Percentiles rank a stretch among this genome's conserved stretches.
phyloP scores from a whole-genome alignment of 805 yeast genomes.

The Metschnikowia reukaufii region DNA sequence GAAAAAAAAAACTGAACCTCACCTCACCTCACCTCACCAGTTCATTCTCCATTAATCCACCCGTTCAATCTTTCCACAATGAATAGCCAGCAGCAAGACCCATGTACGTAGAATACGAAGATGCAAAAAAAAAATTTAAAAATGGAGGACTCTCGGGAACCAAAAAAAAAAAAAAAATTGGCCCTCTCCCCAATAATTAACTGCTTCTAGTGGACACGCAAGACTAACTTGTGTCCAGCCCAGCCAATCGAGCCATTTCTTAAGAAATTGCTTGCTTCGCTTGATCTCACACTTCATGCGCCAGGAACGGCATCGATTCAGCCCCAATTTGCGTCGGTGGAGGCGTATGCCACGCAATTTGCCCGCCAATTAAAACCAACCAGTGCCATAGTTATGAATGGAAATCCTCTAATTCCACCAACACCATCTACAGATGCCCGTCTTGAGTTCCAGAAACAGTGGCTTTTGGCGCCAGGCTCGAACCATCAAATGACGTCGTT shows the following conservation, averaged over 20 bases:
- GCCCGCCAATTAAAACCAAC: slow-evolving; percentile 52
- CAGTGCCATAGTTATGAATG: slow-evolving; percentile 58
- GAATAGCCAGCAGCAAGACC: slow-evolving; percentile 21
- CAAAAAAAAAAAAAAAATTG: too few relatives aligned
- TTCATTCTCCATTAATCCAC: too few relatives aligned
- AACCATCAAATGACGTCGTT: slow-evolving; percentile 63
- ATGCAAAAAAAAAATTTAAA: too few relatives aligned
- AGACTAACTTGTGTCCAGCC: slow-evolving; percentile 23
- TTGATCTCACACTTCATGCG: slow-evolving; percentile 36
- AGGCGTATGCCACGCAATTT: slow-evolving; percentile 43
- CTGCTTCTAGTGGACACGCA: neutral
- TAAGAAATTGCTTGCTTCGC: slow-evolving; percentile 33
- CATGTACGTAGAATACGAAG: slow-evolving; percentile 17
- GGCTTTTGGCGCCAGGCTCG: slow-evolving; percentile 58
- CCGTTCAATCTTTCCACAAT: slow-evolving; percentile 1
- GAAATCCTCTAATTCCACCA: slow-evolving; percentile 48
- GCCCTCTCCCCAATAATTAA: neutral
- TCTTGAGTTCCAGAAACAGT: slow-evolving; percentile 53
- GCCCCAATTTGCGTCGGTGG: slow-evolving; percentile 31
- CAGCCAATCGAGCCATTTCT: slow-evolving; percentile 42
- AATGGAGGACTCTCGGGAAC: too few relatives aligned
- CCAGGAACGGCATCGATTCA: slow-evolving; percentile 13
- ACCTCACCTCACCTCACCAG: too few relatives aligned
- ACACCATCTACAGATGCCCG: slow-evolving; percentile 31
- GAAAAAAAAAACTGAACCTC: neutral